Evolutionary conservation across 139 green algal genomes (phyloP).

Genomic region (Chlorella sp.): DNA sequence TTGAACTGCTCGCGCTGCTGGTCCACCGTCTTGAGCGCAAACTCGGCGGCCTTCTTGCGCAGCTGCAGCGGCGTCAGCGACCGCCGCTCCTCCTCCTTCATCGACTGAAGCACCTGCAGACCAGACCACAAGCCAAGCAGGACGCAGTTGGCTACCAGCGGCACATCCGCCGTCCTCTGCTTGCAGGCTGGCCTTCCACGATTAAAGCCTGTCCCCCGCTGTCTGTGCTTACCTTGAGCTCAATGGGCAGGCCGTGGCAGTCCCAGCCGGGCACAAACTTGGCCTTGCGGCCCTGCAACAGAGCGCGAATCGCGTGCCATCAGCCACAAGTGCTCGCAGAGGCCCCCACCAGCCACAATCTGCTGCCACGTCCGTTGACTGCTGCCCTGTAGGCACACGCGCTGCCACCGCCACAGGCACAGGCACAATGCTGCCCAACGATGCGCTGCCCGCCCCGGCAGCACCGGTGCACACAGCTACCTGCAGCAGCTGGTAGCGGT

Average conservation of each 20-base stretch:
- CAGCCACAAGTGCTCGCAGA: no score
- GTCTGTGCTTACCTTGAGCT: constrained; percentile 99
- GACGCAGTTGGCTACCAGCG: no score
- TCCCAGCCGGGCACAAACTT: constrained; percentile 97
- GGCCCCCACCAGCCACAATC: no score
- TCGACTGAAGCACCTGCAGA: constrained; percentile 68
- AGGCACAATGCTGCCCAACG: no score
- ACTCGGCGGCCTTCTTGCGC: constrained; percentile 84
- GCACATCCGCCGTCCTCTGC: no score
- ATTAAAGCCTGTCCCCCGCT: no score
- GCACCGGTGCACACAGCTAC: neutral
- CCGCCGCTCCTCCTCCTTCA: constrained; percentile 71
- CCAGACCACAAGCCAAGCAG: no score
- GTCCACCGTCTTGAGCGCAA: constrained; percentile 91
- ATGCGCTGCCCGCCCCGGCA: neutral
- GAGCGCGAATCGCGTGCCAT: constrained; percentile 51
- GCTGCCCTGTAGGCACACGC: no score
- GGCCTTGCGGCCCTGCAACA: constrained; percentile 68
- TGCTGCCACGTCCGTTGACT: no score
- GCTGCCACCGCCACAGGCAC: no score
- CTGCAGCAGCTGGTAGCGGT: constrained; percentile 66
- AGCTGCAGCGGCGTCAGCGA: constrained; percentile 85
- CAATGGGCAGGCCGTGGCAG: constrained; percentile 98
- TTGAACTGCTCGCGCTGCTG: constrained; percentile 92
- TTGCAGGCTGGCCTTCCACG: no score